Evolutionary conservation across 768 basidiomycete genomes (phyloP).

Genomic region (Lactarius pseudohatsudake): DNA sequence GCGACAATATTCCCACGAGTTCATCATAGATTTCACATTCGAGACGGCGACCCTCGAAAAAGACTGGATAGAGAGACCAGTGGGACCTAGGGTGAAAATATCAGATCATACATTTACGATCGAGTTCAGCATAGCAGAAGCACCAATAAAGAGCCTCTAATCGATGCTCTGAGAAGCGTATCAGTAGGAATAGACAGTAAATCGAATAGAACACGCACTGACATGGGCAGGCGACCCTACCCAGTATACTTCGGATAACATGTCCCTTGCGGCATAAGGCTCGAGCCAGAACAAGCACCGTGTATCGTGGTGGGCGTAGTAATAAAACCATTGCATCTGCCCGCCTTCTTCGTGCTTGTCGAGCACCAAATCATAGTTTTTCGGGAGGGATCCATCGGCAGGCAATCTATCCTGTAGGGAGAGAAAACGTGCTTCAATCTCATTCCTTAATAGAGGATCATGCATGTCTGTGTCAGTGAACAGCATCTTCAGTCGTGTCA

Average conservation of each 20-base stretch:
- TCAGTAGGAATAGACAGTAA: neutral
- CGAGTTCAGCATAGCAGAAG: neutral
- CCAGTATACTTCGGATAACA: slow-evolving; percentile 29
- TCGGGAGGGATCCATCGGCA: slow-evolving; percentile 22
- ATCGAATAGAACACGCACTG: neutral
- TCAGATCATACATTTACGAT: slow-evolving; percentile 13
- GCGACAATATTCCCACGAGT: slow-evolving; percentile 34
- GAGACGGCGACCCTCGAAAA: slow-evolving; percentile 10
- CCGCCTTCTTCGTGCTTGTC: slow-evolving; percentile 33
- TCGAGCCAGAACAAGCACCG: slow-evolving; percentile 48
- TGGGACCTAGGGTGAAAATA: neutral
- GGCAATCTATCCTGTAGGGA: neutral
- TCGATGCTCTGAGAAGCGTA: slow-evolving; percentile 10
- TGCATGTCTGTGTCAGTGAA: slow-evolving; percentile 55
- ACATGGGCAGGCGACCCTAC: neutral
- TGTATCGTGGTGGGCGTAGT: neutral
- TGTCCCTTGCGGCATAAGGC: slow-evolving; percentile 36
- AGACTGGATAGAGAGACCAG: neutral
- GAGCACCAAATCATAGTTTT: slow-evolving; percentile 12
- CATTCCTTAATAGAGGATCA: slow-evolving; percentile 30
- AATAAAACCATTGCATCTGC: slow-evolving; percentile 40
- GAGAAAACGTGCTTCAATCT: slow-evolving; percentile 37
- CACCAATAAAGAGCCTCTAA: slow-evolving; percentile 30
- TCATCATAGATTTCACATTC: slow-evolving; percentile 31
- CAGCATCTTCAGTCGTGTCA: slow-evolving; percentile 43